Percentiles rank a stretch among this genome's conserved stretches.
phyloP scores from a whole-genome alignment of 2,329 filamentous ascomycete genomes.

The Elsinoe australis region DNA sequence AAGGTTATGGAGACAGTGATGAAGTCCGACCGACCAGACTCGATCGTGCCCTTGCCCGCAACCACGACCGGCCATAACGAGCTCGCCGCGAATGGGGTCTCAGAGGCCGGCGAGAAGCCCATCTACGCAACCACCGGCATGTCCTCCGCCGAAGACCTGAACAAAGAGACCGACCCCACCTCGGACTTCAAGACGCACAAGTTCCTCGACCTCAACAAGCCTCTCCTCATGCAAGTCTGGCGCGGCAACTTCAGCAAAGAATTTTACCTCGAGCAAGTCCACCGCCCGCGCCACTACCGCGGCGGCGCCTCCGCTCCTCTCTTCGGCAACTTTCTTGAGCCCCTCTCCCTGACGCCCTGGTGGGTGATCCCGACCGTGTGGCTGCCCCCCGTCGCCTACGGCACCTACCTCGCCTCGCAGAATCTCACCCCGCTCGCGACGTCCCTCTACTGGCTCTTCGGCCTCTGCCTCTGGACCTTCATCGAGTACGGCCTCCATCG shows the following conservation, averaged over 20 bases:
- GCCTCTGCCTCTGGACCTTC: constrained; percentile 76
- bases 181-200: constrained; percentile 83
- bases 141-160: constrained; percentile 80
- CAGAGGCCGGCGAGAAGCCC: constrained; percentile 30
- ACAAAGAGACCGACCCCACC: constrained; percentile 68
- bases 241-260: constrained; percentile 79
- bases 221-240: constrained; percentile 83
- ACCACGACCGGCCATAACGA: constrained; percentile 42
- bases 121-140: constrained; percentile 67
- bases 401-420: constrained; percentile 55
- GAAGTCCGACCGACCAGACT: constrained; percentile 41
- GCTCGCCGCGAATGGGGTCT: constrained; percentile 39
- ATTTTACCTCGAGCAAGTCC: constrained; percentile 96
- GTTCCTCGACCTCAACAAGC: constrained; percentile 81
- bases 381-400: constrained; percentile 73
- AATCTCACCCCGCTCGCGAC: constrained; percentile 46
- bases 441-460: constrained; percentile 58
- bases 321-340: constrained; percentile 98
- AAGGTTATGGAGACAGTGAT: constrained; percentile 46
- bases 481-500: constrained; percentile 85
- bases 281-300: constrained; percentile 90
- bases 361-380: constrained; percentile 79
- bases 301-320: constrained; percentile 86
- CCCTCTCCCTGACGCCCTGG: constrained; percentile 91
- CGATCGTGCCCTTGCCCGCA: constrained; percentile 48